Evolutionary conservation across 192 early-diverging fungal species (phyloP).

Genomic region (Linnemannia schmuckeri): DNA sequence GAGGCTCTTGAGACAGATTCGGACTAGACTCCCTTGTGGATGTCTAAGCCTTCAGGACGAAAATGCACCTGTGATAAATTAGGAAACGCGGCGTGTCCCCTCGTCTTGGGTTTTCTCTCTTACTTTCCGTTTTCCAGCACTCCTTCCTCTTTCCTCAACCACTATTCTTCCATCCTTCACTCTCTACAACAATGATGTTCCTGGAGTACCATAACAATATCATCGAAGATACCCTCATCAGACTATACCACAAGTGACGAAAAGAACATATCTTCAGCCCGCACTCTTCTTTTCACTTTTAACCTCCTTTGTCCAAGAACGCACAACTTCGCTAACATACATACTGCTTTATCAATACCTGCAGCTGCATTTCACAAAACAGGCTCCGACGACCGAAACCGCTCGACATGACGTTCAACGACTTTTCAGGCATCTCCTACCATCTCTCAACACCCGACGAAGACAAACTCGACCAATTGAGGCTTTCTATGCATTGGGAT

Average conservation of each 20-base stretch:
- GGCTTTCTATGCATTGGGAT: neutral
- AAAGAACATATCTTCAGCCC: neutral
- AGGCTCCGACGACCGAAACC: neutral
- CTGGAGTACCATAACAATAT: neutral
- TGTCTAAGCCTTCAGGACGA: too few relatives aligned
- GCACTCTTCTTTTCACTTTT: neutral
- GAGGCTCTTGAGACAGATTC: too few relatives aligned
- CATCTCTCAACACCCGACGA: neutral
- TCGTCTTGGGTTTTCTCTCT: neutral
- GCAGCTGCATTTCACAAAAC: neutral
- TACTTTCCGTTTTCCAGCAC: neutral
- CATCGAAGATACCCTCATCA: neutral
- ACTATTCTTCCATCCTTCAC: too few relatives aligned
- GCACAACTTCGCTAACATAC: neutral
- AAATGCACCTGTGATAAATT: too few relatives aligned
- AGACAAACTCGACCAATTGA: neutral
- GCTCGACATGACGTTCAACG: neutral
- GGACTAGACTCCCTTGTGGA: too few relatives aligned
- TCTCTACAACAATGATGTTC: neutral
- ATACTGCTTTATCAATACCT: too few relatives aligned
- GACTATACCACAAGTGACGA: neutral
- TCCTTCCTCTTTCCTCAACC: too few relatives aligned
- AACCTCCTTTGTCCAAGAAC: neutral
- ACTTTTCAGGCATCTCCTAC: conserved; percentile 1
- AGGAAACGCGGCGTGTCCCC: too few relatives aligned